Base-by-base conservation (phyloP, 352 stramenopile species). In the Pythium aquatile region DNA sequence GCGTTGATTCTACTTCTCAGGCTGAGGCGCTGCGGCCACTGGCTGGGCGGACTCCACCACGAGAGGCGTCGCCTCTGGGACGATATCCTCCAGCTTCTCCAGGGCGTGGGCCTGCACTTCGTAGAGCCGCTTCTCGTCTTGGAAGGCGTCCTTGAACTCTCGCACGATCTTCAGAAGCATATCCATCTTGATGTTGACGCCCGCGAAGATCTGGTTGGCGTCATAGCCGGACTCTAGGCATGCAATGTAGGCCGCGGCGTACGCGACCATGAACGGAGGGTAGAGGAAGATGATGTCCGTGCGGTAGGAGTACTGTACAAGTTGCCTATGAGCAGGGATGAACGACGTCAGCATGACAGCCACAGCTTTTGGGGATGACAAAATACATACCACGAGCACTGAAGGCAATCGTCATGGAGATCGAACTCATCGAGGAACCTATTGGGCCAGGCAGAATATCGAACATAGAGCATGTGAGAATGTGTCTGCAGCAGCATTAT, bases 241-340 rank as follows among this genome's bases (percentile, higher is more conserved):
- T 26, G 85, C 80, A 58, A 96, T 92, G 65, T 91, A 93, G 1
- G 77, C 80, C 1, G 82, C 83, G 0, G 87, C 87, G 65, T 93
- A 91, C 29, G 87, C 87, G n/a, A 96, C 80, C 83, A 96, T 92
- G 67, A 96, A 96, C 26, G 87, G 85, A 35, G 87, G 85, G 58
- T 94, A 78, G 35, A 94, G 70, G 58, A 94, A 68, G 47, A 96
- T 93, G 65, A 96, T 90, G 61, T 93, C 81, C 1, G 87, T 94
- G 48, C 87, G 87, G 33, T 93, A 96, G n/a, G 87, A 88, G 65
- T 93, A 96, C 53, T 94, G 83, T 39, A 91, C 79, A 46, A 96
- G 55, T 81, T 96, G 83, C 87, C 87, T 96, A 26, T 28, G 39
- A 9, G 24, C 26, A 13, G 9, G 14, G 24, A 63, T 10, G 13